Percentiles rank a stretch among this genome's conserved stretches.
These are phyloP conservation scores for Dinochytrium kinnereticum DNA, from an alignment of 371 early-diverging fungal genomes.

Conservation along the genomic window DNA sequence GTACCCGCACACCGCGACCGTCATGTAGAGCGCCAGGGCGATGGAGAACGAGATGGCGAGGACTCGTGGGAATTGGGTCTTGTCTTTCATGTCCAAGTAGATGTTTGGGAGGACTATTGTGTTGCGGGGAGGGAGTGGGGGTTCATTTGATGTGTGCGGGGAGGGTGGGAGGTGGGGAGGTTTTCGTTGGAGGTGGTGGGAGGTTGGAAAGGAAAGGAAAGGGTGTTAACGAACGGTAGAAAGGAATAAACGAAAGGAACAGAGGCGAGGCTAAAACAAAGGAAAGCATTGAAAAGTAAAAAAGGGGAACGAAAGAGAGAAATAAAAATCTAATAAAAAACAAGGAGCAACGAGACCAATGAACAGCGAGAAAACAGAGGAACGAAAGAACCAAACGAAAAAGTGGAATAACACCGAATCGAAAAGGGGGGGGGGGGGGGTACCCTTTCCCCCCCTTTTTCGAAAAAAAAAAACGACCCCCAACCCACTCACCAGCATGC, in stretches of 20 bases:
- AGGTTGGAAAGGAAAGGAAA: not conserved
- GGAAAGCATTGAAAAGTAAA: not conserved
- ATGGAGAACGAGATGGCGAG: constrained; percentile 61
- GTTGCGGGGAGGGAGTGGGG: constrained; percentile 36
- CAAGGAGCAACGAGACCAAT: not conserved
- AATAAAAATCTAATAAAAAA: not conserved
- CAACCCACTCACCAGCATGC: constrained; percentile 45
- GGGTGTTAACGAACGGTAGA: not conserved
- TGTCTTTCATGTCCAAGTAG: constrained; percentile 69
- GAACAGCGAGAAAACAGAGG: not conserved
- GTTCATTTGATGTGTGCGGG: constrained; percentile 54
- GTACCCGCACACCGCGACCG: constrained; percentile 65
- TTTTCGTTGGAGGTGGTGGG: constrained; percentile 19
- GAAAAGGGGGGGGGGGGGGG: too few relatives aligned
- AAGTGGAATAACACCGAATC: too few relatives aligned
- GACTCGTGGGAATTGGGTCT: constrained; percentile 54
- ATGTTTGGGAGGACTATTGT: constrained; percentile 62
- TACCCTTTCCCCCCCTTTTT: too few relatives aligned
- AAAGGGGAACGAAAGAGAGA: not conserved
- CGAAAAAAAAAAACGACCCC: constrained; percentile 30
- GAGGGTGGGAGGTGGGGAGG: constrained; percentile 43
- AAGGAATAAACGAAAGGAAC: not conserved
- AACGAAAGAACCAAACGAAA: too few relatives aligned
- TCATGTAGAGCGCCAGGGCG: constrained; percentile 51
- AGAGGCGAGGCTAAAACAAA: not conserved